Conservation (phyloP, 73 alveolate genomes). For the Uronychia binucleata region DNA sequence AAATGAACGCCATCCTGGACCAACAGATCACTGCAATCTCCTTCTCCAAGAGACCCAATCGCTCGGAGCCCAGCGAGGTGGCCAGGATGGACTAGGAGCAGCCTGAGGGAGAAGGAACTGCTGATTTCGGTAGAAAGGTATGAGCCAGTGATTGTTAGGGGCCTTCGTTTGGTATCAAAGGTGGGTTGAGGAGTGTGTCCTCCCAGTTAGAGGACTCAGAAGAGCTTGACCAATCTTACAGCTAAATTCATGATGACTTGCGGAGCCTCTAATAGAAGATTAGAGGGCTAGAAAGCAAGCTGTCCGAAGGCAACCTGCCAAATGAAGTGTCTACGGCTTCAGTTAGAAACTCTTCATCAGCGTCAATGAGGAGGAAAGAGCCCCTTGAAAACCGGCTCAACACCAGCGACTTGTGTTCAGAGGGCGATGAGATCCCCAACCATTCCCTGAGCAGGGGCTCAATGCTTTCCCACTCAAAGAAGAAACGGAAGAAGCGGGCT, state of each 20-base stretch:
- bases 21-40: too few relatives aligned
- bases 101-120: too few relatives aligned
- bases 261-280: not conserved
- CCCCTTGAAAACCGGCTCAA: not conserved
- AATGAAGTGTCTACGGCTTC: not conserved
- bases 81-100: too few relatives aligned
- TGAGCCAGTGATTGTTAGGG: too few relatives aligned
- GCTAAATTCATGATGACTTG: not conserved
- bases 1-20: too few relatives aligned
- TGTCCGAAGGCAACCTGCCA: not conserved
- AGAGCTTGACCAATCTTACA: not conserved
- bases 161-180: too few relatives aligned
- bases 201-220: too few relatives aligned
- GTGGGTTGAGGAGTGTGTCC: too few relatives aligned
- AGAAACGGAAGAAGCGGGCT: not conserved
- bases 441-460: not conserved
- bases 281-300: not conserved
- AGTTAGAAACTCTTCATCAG: not conserved
- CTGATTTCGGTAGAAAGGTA: too few relatives aligned
- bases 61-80: too few relatives aligned
- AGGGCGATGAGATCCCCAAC: not conserved
- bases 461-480: not conserved
- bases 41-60: too few relatives aligned
- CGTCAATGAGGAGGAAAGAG: not conserved
- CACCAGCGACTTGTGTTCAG: not conserved